Evolutionary conservation across 306 rosid species (phyloP).

Genomic region (Quercus agrifolia): DNA sequence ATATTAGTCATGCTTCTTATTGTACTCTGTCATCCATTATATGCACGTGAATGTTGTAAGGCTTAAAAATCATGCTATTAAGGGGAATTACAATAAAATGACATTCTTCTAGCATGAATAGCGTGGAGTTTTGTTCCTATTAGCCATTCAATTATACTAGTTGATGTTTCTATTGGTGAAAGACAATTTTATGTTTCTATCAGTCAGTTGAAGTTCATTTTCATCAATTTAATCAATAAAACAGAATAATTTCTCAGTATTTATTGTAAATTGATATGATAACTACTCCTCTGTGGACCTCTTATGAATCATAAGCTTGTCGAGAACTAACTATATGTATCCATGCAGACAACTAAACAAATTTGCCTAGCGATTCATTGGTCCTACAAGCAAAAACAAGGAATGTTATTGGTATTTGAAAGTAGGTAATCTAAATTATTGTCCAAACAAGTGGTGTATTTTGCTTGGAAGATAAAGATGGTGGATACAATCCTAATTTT

Average conservation of each 20-base stretch:
- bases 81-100: background rate
- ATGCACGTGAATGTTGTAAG: background rate
- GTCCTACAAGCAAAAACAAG: conserved; percentile 18
- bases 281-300: conserved; percentile 23
- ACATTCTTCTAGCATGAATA: background rate
- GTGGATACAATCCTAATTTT: background rate
- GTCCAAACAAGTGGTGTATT: conserved; percentile 12
- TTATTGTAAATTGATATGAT: conserved; percentile 10
- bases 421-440: conserved; percentile 13
- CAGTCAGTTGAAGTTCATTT: conserved; percentile 15
- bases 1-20: too few species aligned
- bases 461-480: conserved; percentile 8
- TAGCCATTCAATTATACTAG: background rate
- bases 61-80: background rate
- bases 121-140: background rate
- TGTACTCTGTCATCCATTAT: background rate
- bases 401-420: conserved; percentile 17
- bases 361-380: conserved; percentile 4
- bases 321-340: background rate
- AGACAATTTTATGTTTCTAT: conserved; percentile 4
- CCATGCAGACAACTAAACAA: background rate
- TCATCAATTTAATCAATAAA: conserved; percentile 15
- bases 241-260: background rate
- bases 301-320: conserved; percentile 11
- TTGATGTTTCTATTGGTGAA: background rate